Percentiles rank a stretch among this genome's conserved stretches.
phyloP scores from a whole-genome alignment of 176 grass and related monocot species.

The Cenchrus americanus region DNA sequence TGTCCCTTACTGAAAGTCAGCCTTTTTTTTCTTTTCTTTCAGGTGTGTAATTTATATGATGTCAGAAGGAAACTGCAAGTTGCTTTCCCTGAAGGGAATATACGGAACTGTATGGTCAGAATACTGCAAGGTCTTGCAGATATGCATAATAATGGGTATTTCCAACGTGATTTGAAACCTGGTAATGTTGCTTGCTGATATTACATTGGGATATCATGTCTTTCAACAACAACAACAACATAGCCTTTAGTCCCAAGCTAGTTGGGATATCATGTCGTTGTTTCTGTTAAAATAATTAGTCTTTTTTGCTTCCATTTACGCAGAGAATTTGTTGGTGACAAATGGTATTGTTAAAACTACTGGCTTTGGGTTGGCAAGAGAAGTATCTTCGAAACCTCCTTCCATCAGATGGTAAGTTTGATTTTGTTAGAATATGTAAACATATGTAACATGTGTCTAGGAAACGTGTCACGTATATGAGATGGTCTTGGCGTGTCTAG shows the following conservation, averaged over 20 bases:
- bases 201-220: conserved; percentile 6
- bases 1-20: not conserved
- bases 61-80: conserved; percentile 63
- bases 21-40: not conserved
- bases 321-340: conserved; percentile 86
- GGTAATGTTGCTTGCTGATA: conserved; percentile 48
- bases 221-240: too few species aligned
- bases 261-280: conserved; percentile 9
- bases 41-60: conserved; percentile 84
- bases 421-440: too few species aligned
- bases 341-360: conserved; percentile 78
- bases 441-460: too few species aligned
- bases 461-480: too few species aligned
- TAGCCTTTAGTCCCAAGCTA: too few species aligned
- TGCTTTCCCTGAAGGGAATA: conserved; percentile 70
- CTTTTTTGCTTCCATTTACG: not conserved
- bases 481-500: too few species aligned
- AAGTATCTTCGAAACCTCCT: conserved; percentile 79
- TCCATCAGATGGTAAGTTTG: conserved; percentile 90
- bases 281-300: conserved; percentile 16
- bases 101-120: conserved; percentile 65
- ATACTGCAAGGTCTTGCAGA: conserved; percentile 85
- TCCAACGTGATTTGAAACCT: conserved; percentile 94
- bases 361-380: conserved; percentile 91
- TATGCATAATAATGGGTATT: conserved; percentile 95